Conservation (phyloP, 345 rosid species). For the Lepidium aucheri region DNA sequence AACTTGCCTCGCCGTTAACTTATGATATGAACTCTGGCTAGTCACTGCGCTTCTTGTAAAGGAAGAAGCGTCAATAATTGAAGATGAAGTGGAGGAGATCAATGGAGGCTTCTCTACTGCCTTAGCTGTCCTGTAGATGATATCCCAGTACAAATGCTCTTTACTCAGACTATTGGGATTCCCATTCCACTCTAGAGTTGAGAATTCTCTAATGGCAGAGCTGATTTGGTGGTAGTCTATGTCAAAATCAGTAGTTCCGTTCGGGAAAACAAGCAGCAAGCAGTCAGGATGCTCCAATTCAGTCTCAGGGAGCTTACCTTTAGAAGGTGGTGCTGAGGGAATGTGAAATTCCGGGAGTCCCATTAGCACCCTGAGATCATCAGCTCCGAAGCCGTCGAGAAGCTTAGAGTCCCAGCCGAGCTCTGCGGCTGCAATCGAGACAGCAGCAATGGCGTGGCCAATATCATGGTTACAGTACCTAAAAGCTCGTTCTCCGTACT, state of each 20-base stretch:
- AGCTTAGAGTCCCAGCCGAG: constrained; percentile 92
- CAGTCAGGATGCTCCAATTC: constrained; percentile 91
- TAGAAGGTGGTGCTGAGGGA: constrained; percentile 28
- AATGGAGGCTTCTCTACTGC: constrained; percentile 57
- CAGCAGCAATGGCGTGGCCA: constrained; percentile 75
- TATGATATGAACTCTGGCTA: constrained; percentile 42
- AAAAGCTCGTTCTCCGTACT: constrained; percentile 84
- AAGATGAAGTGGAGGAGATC: constrained; percentile 8
- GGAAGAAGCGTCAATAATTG: constrained; percentile 20
- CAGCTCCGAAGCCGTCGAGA: constrained; percentile 67
- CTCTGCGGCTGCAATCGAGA: constrained; percentile 64
- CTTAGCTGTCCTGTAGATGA: constrained; percentile 63
- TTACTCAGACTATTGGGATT: constrained; percentile 59
- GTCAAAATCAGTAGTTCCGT: constrained; percentile 28
- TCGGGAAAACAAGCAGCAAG: constrained; percentile 64
- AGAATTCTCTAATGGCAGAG: constrained; percentile 32
- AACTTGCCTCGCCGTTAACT: constrained; percentile 40
- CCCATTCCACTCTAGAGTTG: constrained; percentile 57
- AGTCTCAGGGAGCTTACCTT: constrained; percentile 44
- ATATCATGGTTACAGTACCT: constrained; percentile 85
- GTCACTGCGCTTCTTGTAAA: constrained; percentile 41
- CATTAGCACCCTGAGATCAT: constrained; percentile 53
- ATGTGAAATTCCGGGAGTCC: constrained; percentile 40
- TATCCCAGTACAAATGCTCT: constrained; percentile 78
- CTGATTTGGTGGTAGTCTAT: constrained; percentile 44